Conservation (phyloP, 1,284 basidiomycete species). For the Thecaphora thlaspeos region DNA sequence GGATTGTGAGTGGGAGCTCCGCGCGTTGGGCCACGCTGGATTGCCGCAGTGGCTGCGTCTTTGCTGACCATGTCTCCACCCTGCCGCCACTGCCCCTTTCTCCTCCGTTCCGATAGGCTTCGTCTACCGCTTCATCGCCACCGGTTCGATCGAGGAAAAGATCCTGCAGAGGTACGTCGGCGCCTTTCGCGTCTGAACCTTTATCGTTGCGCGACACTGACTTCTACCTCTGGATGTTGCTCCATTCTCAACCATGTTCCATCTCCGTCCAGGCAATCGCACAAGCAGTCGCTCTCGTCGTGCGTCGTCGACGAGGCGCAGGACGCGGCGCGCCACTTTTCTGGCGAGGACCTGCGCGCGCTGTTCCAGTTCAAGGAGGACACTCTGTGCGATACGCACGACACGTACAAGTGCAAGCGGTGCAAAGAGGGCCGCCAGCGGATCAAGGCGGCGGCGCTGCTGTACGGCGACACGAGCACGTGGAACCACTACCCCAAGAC, state of each 20-base stretch:
- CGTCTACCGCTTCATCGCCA: constrained; percentile 96
- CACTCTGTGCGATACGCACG: constrained; percentile 86
- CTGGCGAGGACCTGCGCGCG: constrained; percentile 81
- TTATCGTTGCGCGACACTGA: too few relatives aligned
- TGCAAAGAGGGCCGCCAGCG: constrained; percentile 84
- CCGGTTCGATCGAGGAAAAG: constrained; percentile 98
- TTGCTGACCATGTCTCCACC: too few relatives aligned
- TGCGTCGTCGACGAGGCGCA: constrained; percentile 97
- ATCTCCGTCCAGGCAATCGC: constrained; percentile 64
- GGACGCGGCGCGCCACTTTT: constrained; percentile 93
- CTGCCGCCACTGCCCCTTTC: neutral
- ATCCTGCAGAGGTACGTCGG: constrained; percentile 73
- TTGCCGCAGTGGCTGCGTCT: too few relatives aligned
- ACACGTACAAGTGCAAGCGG: constrained; percentile 79
- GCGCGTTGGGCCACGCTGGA: too few relatives aligned
- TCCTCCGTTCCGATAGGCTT: constrained; percentile 67
- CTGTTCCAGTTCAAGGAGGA: constrained; percentile 88
- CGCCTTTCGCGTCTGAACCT: too few relatives aligned
- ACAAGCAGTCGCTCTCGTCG: constrained; percentile 93
- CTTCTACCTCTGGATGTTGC: too few relatives aligned
- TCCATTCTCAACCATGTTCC: too few relatives aligned
- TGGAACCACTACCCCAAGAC: constrained; percentile 96
- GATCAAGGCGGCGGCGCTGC: constrained; percentile 76
- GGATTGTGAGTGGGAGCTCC: constrained; percentile 49
- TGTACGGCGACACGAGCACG: constrained; percentile 98